Percentiles rank a stretch among this genome's conserved stretches.
Evolutionary conservation across 768 basidiomycete species (phyloP).

Genomic region (Xanthoconium purpureum): DNA sequence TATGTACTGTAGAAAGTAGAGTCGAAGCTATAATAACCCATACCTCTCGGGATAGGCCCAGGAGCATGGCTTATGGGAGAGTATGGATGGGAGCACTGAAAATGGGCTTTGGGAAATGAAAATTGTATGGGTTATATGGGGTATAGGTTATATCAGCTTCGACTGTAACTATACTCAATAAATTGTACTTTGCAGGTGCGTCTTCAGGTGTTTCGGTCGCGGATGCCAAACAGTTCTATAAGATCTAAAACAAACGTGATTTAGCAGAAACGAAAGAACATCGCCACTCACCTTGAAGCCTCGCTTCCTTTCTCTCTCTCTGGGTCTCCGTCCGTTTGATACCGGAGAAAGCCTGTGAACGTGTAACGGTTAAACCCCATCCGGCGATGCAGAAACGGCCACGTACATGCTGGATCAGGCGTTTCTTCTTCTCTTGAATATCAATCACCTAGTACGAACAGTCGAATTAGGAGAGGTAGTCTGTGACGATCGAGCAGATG

Average conservation of each 20-base stretch:
- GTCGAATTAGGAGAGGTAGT: not conserved
- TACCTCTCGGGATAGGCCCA: no score
- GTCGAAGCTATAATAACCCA: no score
- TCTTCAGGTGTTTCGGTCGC: conserved; percentile 18
- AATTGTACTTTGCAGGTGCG: not conserved
- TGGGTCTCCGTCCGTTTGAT: conserved; percentile 73
- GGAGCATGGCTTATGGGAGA: no score
- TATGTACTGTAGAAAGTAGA: conserved; percentile 11
- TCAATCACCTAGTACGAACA: conserved; percentile 56
- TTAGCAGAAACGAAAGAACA: not conserved
- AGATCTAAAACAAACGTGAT: conserved; percentile 43
- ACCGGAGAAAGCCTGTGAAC: conserved; percentile 75
- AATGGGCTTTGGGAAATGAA: no score
- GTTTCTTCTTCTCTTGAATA: conserved; percentile 85
- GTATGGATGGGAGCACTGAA: no score
- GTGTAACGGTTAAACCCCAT: not conserved
- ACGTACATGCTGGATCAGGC: conserved; percentile 67
- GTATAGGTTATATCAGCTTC: no score
- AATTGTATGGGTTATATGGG: no score
- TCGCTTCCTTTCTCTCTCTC: conserved; percentile 74
- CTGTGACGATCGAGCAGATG: not conserved
- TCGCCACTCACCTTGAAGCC: conserved; percentile 62
- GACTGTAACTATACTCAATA: not conserved
- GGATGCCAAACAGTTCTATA: conserved; percentile 52
- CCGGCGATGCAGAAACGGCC: not conserved